Evolutionary conservation across 2,329 filamentous ascomycete species (phyloP), one percentile per base, ranked within the genome.

Genomic region (Volutella citrinella): DNA sequence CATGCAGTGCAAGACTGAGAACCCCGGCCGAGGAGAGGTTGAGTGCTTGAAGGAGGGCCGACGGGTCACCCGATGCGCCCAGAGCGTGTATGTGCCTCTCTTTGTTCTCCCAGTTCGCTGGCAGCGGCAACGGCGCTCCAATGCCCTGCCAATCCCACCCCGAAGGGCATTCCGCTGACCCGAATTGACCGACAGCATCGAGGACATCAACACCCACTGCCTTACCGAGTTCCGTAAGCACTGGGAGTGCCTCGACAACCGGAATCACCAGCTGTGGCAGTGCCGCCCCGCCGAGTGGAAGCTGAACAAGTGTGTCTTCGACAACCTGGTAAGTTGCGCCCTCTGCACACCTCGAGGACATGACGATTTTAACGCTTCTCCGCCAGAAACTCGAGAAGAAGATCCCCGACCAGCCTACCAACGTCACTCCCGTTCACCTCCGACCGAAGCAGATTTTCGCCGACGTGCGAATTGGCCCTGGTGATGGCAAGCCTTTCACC

Each of bases 1-100:
- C 71, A 98, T 98, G 91, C 87, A 95, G 73, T 98, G 93, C 84
- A 98, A 98, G 83, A 87, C 80, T 52, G 89, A 96, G 69, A 82
- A 88, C 56, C 84, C 87, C 45, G 93, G 93, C 55, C 81, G 79
- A 66, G 93, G 89, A 63, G 93, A 98, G 74, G 66, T 94, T 46
- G 87, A 95, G 52, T 98, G 93, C 69, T 70, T 98, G 77, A 91
- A 87, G 75, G 93, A 98, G 72, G 93, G 93, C 37, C 80, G 93
- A 64, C 87, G 93, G 66, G 93, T 98, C 43, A 98, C 93, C 53
- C 80, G 93, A 69, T 98, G 93, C 73, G 93, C 93, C 40, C 83
- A 86, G 53, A 95, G 88, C 68, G 93, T 98, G 87, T 95, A 84
- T 56, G 86, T 84, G 42, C 13, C 19, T 28, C 19, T 19, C 27